phyloP scores from a whole-genome alignment of 441 rosid species.

The Pelargonium australe region DNA sequence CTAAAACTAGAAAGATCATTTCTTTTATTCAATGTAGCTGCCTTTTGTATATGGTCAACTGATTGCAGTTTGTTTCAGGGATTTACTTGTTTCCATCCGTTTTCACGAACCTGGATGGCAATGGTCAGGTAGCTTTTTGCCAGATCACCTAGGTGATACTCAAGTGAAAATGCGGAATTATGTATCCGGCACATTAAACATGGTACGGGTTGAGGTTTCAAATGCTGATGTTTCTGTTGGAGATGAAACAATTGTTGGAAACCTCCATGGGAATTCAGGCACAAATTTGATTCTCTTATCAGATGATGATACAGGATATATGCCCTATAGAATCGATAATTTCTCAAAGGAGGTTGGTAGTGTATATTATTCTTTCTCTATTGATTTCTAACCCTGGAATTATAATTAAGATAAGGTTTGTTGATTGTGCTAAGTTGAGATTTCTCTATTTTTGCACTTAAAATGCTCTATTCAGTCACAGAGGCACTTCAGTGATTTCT shows the following conservation, averaged over 20 bases:
- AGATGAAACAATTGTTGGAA: constrained; percentile 75
- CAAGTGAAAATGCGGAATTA: constrained; percentile 89
- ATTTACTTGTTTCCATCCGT: constrained; percentile 70
- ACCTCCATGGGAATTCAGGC: constrained; percentile 73
- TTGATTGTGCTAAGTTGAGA: neutral
- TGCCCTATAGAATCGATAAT: constrained; percentile 98
- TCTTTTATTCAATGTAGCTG: neutral
- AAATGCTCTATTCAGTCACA: neutral
- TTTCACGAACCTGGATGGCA: constrained; percentile 95
- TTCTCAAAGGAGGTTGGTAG: constrained; percentile 94
- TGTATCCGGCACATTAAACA: constrained; percentile 54
- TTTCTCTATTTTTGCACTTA: constrained; percentile 3
- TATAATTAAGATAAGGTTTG: neutral
- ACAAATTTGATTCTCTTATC: constrained; percentile 87
- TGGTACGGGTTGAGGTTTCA: constrained; percentile 92
- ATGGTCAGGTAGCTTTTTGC: constrained; percentile 97
- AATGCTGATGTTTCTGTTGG: constrained; percentile 74
- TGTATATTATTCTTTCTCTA: constrained; percentile 20
- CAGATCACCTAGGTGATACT: constrained; percentile 91
- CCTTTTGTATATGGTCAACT: neutral
- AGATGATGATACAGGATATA: constrained; percentile 86
- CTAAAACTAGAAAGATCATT: neutral
- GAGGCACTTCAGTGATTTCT: too few relatives aligned
- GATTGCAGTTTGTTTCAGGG: constrained; percentile 49
- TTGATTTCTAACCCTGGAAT: neutral